Base-by-base conservation (phyloP, 768 basidiomycete species). In the Gloeophyllum trabeum region DNA sequence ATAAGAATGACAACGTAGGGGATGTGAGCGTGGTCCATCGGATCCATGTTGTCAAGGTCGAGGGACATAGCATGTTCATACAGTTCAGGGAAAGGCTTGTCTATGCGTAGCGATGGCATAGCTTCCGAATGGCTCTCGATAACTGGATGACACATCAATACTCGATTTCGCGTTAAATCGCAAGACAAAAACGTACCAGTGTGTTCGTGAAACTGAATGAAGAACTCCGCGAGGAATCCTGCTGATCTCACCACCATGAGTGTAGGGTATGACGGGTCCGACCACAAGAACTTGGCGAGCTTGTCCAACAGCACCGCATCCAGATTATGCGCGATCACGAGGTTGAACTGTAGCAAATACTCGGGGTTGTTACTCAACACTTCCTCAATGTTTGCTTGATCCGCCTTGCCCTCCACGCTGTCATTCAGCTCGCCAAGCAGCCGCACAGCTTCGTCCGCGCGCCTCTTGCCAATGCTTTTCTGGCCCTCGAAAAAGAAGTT, bases 1-100 rank as follows among this genome's bases (percentile, higher is more conserved):
- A 97, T 81, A 28, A 98, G 77, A 45, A 98, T 82, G 44, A 90
- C 66, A 38, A 94, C 80, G 51, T 87, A 96, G 0, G 96, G 93
- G 24, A 98, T 65, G 57, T 99, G 94, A 0, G 74, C 75, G 54
- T 96, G 91, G 41, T 91, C 85, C 10, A 86, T 92, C 18, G 79
- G 75, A 56, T 98, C 92, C 76, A 97, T 77, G 20, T 66, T 64
- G 14, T 71, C 71, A 45, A 92, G 73, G 48, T 96, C 80, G 39
- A 94, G 66, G 0, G 73, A 68, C 12, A 71, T 55, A 0, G 90
- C 78, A 57, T 86, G 80, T 40, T 83, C 70, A 42, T 81, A 69
- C 4, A 99, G 75, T 0, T 76, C 73, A 0, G 86, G 81, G 69
- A 97, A 97, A 0, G 96, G 83, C 45, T 79, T 75, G 62, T 93